Base-by-base conservation (phyloP, 2,329 filamentous ascomycete species). In the Helicocarpus griseus region DNA sequence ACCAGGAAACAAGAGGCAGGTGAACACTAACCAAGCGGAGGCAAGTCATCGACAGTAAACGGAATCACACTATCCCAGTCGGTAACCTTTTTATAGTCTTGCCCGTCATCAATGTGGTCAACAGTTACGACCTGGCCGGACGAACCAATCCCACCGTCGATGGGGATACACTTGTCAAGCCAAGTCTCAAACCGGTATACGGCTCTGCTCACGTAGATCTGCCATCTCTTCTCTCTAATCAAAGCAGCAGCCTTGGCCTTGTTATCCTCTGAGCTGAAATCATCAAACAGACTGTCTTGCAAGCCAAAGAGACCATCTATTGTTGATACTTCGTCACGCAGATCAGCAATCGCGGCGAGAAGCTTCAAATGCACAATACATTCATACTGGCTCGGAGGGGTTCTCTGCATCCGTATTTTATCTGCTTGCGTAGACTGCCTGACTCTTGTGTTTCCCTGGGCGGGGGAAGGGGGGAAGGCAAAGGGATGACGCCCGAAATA, bases 291-390 rank as follows among this genome's bases (percentile, higher is more conserved):
- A 0, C 68, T 63, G 57, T 85, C 78, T 60, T 69, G 72, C 48
- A 89, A 73, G 1, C 77, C 78, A 67, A 83, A 90, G 1, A 89
- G 69, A 0, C 82, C 82, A 59, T 89, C 81, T 0, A 69, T 78
- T 50, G 79, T 82, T 4, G 82, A 83, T 17, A 89, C 67, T n/a
- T 80, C 76, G 54, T 87, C 81, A 55, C 83, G 84, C 49, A 91
- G 68, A 28, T 75, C 75, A 57, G 87, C 78, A 51, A 91, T 77
- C 5, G 82, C 79, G 50, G 81, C 78, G 1, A 91, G 73, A 0
- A 91, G 72, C 63, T 87, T 88, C 28, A 91, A 74, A 63, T 93
- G 87, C 0, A 81, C 83, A 21, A 87, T 76, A 57, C 84, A 87
- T 38, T 80, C 75, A 54, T 82, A 75, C 5, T 65, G 64, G 1